These are phyloP conservation scores for Rubroshorea leprosula DNA, from an alignment of 345 rosid species.

Conservation along the genomic window DNA sequence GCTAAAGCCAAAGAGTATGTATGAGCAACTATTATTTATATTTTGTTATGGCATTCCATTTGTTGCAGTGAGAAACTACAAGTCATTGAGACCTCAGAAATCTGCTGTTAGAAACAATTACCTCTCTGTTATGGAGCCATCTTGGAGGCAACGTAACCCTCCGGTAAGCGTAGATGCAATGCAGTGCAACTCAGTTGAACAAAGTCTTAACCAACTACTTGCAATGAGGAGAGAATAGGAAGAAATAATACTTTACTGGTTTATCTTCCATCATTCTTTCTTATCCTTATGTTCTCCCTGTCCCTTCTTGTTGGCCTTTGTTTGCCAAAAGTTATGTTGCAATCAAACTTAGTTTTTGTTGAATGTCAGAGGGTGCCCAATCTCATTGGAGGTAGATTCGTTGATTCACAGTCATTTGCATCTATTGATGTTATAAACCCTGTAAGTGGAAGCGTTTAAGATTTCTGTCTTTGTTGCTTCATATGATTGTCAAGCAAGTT, in stretches of 20 bases:
- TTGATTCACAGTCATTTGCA: constrained; percentile 51
- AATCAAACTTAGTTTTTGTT: constrained; percentile 14
- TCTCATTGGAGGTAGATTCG: constrained; percentile 63
- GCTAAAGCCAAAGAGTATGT: too few species aligned
- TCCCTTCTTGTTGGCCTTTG: constrained; percentile 10
- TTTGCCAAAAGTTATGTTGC: constrained; percentile 16
- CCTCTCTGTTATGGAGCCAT: constrained; percentile 36
- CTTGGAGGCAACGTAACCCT: constrained; percentile 47
- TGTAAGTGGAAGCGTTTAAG: constrained; percentile 36
- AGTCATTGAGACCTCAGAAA: constrained; percentile 45
- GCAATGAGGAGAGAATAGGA: constrained; percentile 2
- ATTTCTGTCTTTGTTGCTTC: constrained; percentile 5
- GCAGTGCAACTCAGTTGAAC: constrained; percentile 12
- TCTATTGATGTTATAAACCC: constrained; percentile 60
- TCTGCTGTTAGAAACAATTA: constrained; percentile 35
- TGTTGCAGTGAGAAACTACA: constrained; percentile 50
- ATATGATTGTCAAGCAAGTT: constrained; percentile 1
- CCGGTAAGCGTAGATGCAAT: constrained; percentile 38
- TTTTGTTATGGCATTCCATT: too few species aligned
- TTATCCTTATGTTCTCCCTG: not conserved
- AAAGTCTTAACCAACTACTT: constrained; percentile 14
- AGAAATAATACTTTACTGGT: not conserved
- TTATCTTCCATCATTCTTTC: too few species aligned
- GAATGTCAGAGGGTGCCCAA: constrained; percentile 55
- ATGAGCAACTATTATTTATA: too few species aligned